Evolutionary conservation across 305 asterid genomes (phyloP).

Genomic region (Solanum aculeatissimum): DNA sequence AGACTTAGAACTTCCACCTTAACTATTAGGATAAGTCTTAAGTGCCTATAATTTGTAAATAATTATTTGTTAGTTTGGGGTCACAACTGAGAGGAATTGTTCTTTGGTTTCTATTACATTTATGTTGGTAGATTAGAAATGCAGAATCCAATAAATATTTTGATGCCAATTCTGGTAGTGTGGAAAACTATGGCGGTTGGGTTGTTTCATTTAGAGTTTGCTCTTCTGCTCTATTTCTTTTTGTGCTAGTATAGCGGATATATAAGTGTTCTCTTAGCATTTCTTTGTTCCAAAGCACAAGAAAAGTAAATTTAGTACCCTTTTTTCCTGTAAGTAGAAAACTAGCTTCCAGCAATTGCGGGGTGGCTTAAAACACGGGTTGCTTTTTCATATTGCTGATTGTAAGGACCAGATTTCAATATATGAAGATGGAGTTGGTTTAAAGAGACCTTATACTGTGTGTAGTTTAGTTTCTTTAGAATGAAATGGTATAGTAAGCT

Average conservation of each 20-base stretch:
- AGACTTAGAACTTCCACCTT: background rate
- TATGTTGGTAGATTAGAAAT: background rate
- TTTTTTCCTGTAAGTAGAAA: background rate
- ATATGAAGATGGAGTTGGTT: background rate
- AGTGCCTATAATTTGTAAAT: background rate
- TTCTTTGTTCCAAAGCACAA: background rate
- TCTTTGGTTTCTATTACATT: background rate
- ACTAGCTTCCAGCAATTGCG: background rate
- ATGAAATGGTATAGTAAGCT: background rate
- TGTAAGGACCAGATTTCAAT: background rate
- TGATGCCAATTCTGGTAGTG: background rate
- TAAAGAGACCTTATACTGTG: background rate
- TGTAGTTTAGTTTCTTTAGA: background rate
- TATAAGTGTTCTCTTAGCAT: background rate
- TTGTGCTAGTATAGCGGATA: background rate
- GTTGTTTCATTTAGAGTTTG: background rate
- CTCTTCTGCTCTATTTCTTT: background rate
- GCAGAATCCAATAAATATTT: background rate
- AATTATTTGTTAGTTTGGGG: background rate
- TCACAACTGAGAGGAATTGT: background rate
- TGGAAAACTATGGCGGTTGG: background rate
- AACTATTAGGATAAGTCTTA: background rate
- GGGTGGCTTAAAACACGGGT: background rate
- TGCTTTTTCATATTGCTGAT: background rate
- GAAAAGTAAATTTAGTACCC: background rate